phyloP scores from a whole-genome alignment of 805 yeast species.

The Wickerhamiella nectarea region DNA sequence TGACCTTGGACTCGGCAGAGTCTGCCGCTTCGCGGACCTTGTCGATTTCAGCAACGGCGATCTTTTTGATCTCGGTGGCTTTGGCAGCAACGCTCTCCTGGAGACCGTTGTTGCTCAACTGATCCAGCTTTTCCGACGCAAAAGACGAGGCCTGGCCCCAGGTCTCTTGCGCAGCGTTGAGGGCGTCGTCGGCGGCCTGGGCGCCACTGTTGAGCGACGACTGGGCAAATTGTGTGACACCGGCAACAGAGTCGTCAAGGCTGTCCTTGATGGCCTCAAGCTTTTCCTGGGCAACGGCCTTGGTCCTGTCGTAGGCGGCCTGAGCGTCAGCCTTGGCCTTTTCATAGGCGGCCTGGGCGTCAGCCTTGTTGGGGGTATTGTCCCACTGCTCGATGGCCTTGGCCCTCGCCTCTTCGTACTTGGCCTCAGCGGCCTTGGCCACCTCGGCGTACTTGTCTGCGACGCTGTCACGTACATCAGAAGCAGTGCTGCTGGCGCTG shows the following conservation, averaged over 20 bases:
- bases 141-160: background rate
- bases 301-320: background rate
- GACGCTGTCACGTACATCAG: background rate
- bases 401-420: too few species aligned
- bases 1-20: slow-evolving; percentile 1
- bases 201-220: background rate
- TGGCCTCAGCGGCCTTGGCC: background rate
- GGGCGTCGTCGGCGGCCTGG: background rate
- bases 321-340: background rate
- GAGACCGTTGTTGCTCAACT: background rate
- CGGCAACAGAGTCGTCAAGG: background rate
- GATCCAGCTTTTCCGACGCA: background rate
- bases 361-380: too few species aligned
- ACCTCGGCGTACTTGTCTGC: background rate
- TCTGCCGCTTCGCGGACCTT: background rate
- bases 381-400: too few species aligned
- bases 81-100: background rate
- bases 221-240: background rate
- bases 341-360: background rate
- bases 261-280: background rate
- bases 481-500: background rate
- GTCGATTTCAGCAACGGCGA: background rate
- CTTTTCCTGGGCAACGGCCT: too few species aligned
- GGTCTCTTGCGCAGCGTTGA: background rate
- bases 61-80: background rate